Conservation (phyloP, 495 filamentous ascomycete genomes). For the Trichocladium antarcticum region DNA sequence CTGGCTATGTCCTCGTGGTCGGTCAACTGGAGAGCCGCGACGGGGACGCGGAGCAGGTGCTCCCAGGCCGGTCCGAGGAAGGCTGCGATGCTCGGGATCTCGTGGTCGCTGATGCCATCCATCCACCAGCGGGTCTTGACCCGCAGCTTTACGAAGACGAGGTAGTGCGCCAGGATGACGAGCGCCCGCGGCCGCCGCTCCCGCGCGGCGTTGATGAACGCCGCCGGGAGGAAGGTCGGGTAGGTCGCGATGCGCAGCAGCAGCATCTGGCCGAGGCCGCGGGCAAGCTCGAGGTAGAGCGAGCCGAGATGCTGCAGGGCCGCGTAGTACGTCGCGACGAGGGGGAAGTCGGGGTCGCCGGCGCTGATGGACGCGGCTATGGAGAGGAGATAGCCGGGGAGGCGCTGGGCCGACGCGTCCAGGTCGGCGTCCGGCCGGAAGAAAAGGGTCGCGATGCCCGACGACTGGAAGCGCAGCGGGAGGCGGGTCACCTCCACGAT, state of each 20-base stretch:
- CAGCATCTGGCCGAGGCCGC: constrained; percentile 29
- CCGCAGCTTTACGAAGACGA: constrained; percentile 34
- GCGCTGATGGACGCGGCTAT: constrained; percentile 31
- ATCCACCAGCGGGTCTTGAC: constrained; percentile 35
- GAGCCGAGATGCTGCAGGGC: constrained; percentile 34
- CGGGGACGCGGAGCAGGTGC: constrained; percentile 27
- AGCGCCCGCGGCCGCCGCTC: constrained; percentile 44
- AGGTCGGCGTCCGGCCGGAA: constrained; percentile 31
- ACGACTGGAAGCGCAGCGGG: constrained; percentile 12
- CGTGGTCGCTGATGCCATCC: constrained; percentile 26
- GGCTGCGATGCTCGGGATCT: constrained; percentile 32
- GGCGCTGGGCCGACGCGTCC: constrained; percentile 22
- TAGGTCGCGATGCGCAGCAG: constrained; percentile 33
- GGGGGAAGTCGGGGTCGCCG: constrained; percentile 23
- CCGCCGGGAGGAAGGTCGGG: constrained; percentile 37
- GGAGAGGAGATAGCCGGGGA: constrained; percentile 34
- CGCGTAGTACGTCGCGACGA: constrained; percentile 26
- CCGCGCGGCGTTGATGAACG: constrained; percentile 42
- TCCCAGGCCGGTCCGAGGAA: constrained; percentile 29
- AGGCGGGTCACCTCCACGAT: constrained; percentile 29
- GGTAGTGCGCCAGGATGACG: constrained; percentile 38
- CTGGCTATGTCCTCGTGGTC: constrained; percentile 21
- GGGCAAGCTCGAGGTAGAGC: constrained; percentile 31
- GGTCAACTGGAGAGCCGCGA: constrained; percentile 15
- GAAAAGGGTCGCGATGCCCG: constrained; percentile 30